A percentile compares a stretch with the other conserved stretches of the same genome.
phyloP scores from a whole-genome alignment of 495 filamentous ascomycete species.

The Haplographium delicatum region DNA sequence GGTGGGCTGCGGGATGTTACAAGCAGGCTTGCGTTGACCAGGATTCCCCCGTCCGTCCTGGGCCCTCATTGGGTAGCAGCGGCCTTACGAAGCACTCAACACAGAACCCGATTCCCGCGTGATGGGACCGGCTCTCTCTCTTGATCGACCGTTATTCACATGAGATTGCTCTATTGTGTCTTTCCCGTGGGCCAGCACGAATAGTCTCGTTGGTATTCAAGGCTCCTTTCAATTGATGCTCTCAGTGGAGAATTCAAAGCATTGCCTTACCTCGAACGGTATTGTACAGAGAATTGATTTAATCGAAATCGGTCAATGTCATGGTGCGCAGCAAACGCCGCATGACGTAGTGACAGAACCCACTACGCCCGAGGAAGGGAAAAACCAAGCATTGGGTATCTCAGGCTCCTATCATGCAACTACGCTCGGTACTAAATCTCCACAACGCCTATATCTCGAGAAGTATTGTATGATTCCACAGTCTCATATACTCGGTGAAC shows the following conservation, averaged over 20 bases:
- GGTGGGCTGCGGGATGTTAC: conserved; percentile 4
- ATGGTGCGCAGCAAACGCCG: too few species aligned
- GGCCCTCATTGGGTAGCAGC: conserved; percentile 16
- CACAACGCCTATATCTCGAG: neutral
- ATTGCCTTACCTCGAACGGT: too few species aligned
- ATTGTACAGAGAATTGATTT: too few species aligned
- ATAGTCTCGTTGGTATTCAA: too few species aligned
- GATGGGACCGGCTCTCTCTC: neutral
- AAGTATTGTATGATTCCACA: neutral
- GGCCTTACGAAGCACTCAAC: neutral
- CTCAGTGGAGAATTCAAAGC: too few species aligned
- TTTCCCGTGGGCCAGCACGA: too few species aligned
- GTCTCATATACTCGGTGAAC: too few species aligned
- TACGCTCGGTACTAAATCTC: neutral
- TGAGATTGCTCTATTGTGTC: too few species aligned
- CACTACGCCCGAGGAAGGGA: neutral
- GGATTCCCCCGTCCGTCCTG: conserved; percentile 6
- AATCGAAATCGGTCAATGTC: too few species aligned
- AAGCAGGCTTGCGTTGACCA: conserved; percentile 19
- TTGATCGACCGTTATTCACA: neutral
- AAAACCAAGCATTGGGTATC: too few species aligned
- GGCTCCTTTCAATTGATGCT: too few species aligned
- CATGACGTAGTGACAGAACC: conserved; percentile 15
- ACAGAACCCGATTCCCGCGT: conserved; percentile 5
- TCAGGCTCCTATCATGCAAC: neutral